phyloP scores from a whole-genome alignment of 1,284 basidiomycete species.

The Pisolithus thermaeus region DNA sequence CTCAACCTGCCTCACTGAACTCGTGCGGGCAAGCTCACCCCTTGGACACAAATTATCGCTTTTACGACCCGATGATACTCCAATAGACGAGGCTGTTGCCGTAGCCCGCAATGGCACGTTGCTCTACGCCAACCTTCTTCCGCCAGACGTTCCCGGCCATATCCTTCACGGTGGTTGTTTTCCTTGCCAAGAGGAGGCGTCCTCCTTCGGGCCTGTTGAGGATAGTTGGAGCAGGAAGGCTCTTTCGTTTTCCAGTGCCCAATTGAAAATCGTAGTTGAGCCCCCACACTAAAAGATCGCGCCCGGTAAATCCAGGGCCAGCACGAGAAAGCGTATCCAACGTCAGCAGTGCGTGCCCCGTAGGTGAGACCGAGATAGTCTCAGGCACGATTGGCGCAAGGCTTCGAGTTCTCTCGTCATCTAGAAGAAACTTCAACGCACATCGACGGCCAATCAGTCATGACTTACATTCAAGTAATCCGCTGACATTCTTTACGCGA shows the following conservation, averaged over 20 bases:
- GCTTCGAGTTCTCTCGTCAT: slow-evolving; percentile 57
- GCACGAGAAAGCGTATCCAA: slow-evolving; percentile 58
- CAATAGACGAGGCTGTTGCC: slow-evolving; percentile 71
- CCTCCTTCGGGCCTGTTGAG: slow-evolving; percentile 47
- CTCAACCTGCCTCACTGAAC: too few relatives aligned
- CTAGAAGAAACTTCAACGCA: slow-evolving; percentile 32
- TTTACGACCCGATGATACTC: slow-evolving; percentile 43
- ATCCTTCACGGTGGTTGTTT: slow-evolving; percentile 57
- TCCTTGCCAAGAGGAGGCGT: slow-evolving; percentile 51
- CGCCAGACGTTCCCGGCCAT: slow-evolving; percentile 63
- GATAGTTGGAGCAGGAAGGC: slow-evolving; percentile 61
- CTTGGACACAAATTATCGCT: neutral
- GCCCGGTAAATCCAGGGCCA: slow-evolving; percentile 43
- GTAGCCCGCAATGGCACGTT: slow-evolving; percentile 58
- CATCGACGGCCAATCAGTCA: neutral
- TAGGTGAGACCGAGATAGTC: slow-evolving; percentile 67
- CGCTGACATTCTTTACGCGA: slow-evolving; percentile 78
- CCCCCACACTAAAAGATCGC: slow-evolving; percentile 66
- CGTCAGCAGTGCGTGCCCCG: slow-evolving; percentile 74
- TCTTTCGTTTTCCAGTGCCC: slow-evolving; percentile 80
- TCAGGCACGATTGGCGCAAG: slow-evolving; percentile 68
- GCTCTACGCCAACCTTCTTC: slow-evolving; percentile 61
- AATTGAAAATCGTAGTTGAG: slow-evolving; percentile 74
- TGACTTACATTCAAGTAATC: slow-evolving; percentile 74
- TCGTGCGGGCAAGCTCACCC: too few relatives aligned